Base-by-base conservation (phyloP, 257 asterid species). In the Petunia axillaris region DNA sequence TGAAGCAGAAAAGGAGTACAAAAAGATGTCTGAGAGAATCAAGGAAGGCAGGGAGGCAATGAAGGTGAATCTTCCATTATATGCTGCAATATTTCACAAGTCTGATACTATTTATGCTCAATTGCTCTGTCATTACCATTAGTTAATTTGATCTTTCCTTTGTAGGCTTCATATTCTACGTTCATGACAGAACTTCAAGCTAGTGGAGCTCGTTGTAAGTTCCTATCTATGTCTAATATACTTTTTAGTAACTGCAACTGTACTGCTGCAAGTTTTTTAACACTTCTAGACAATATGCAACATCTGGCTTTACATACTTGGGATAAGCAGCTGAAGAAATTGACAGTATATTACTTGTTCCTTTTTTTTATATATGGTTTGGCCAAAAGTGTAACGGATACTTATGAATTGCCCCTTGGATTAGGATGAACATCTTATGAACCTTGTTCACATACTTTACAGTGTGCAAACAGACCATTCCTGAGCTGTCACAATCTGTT, bases 171-270 rank as follows among this genome's bases (percentile, higher is more conserved):
- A 80, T 91, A 89, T 86, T 86, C 86, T 60, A 92, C 90, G 80
- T 92, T 92, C 85, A 84, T 89, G 62, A 85, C 85, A 76, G 97
- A 91, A 87, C 89, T 86, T 73, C 97, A 93, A 85, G 85, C 93
- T 67, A 77, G 86, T 83, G 88, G 96, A 79, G 84, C 97, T 87
- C 94, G 96, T 37, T 35, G 98, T 94, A 89, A 90, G 97, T 86
- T 86, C 74, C 43, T 81, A 11, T 9, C 52, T 43, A 11, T 81
- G n/a, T 7, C 41, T 15, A 63, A 44, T 63, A 53, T 35, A 46
- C 36, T 2, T 52, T 68, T 80, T 25, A 35, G 53, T 36, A 50
- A 50, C 9, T 13, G 11, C 37, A 2, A 11, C 48, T n/a, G 16
- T 80, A 13, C 44, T 67, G 70, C 55, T 4, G 9, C 77, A 71